A percentile compares a stretch with the other conserved stretches of the same genome.
phyloP scores from a whole-genome alignment of 2,329 filamentous ascomycete genomes.

The Fusarium pseudoanthophilum region DNA sequence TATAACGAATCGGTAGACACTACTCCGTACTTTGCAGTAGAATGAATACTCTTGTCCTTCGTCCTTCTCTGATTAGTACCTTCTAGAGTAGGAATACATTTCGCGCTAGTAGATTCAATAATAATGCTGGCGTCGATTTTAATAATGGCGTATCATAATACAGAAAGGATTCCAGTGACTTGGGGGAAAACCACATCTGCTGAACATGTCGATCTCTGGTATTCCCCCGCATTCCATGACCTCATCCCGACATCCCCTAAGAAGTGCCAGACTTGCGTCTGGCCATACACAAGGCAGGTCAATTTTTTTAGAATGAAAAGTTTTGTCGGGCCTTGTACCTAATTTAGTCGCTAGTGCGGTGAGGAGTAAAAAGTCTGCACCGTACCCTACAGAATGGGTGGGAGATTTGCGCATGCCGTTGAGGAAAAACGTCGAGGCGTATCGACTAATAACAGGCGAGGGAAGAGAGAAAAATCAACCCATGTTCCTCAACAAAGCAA shows the following conservation, averaged over 20 bases:
- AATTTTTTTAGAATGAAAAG: constrained; percentile 5
- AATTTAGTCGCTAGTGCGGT: not conserved
- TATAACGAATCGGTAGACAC: not conserved
- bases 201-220: constrained; percentile 34
- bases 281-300: constrained; percentile 36
- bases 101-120: not conserved
- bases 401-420: constrained; percentile 30
- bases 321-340: constrained; percentile 4
- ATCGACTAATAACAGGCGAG: constrained; percentile 12
- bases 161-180: not conserved
- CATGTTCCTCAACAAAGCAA: constrained; percentile 34
- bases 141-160: not conserved
- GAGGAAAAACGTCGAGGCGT: constrained; percentile 28
- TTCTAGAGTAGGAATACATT: not conserved
- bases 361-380: constrained; percentile 24
- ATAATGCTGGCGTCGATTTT: not conserved
- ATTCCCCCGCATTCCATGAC: constrained; percentile 51
- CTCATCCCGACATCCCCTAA: constrained; percentile 46
- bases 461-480: constrained; percentile 10
- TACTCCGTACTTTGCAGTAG: not conserved
- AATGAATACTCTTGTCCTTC: not conserved
- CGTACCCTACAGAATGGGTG: constrained; percentile 3
- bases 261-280: constrained; percentile 38
- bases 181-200: constrained; percentile 6
- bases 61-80: not conserved